Evolutionary conservation across 768 basidiomycete genomes (phyloP).

Genomic region (Russula vinacea): DNA sequence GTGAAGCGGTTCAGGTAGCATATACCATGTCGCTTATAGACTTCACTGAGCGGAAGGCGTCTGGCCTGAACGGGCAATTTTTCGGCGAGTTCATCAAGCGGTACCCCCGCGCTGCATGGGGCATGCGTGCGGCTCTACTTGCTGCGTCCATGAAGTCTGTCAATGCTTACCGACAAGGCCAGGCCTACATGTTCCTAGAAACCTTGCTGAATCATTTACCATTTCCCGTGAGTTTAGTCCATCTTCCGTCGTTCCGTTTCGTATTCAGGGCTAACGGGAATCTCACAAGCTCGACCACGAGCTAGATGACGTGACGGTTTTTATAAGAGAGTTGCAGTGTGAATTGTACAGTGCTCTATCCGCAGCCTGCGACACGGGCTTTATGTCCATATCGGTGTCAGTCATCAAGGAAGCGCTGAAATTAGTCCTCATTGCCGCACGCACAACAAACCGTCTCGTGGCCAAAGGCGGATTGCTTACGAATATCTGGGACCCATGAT

Average conservation of each 20-base stretch:
- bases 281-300: slow-evolving; percentile 36
- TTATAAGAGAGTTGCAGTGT: slow-evolving; percentile 50
- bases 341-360: slow-evolving; percentile 49
- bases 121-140: slow-evolving; percentile 57
- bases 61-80: slow-evolving; percentile 66
- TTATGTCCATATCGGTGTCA: slow-evolving; percentile 55
- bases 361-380: slow-evolving; percentile 48
- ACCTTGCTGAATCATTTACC: slow-evolving; percentile 56
- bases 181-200: slow-evolving; percentile 71
- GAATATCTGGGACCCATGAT: slow-evolving; percentile 54
- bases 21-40: slow-evolving; percentile 70
- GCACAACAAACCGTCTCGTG: slow-evolving; percentile 56
- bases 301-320: slow-evolving; percentile 44
- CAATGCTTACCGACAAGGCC: slow-evolving; percentile 73
- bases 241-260: background rate
- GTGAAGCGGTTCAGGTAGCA: slow-evolving; percentile 46
- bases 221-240: slow-evolving; percentile 42
- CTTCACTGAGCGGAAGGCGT: slow-evolving; percentile 78
- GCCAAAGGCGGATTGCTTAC: slow-evolving; percentile 35
- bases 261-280: background rate
- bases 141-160: slow-evolving; percentile 55
- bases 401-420: slow-evolving; percentile 82
- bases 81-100: slow-evolving; percentile 76
- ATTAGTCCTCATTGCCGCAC: slow-evolving; percentile 58
- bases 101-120: slow-evolving; percentile 63